Evolutionary conservation across 1,139 yeast species (phyloP).

Genomic region (Hemisphaericaspora subhashii): DNA sequence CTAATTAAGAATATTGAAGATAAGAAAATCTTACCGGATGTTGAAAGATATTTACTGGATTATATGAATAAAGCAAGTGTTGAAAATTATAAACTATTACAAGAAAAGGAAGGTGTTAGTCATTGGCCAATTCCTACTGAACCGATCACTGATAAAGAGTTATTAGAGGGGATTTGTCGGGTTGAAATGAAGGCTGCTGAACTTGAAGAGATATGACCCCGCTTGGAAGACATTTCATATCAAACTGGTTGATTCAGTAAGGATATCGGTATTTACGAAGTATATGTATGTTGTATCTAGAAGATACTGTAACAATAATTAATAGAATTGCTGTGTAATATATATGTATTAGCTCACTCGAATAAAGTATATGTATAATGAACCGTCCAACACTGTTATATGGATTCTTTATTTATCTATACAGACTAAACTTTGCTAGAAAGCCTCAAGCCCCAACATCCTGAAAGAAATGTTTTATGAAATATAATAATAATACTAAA

Average conservation of each 20-base stretch:
- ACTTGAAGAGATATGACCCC: neutral
- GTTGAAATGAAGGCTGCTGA: slow-evolving; percentile 13
- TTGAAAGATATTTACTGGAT: slow-evolving; percentile 20
- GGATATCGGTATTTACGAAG: too few relatives aligned
- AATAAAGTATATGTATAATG: too few relatives aligned
- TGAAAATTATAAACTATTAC: slow-evolving; percentile 11
- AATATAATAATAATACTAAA: slow-evolving; percentile 1
- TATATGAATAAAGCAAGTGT: slow-evolving; percentile 19
- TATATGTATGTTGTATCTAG: too few relatives aligned
- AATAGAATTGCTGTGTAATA: too few relatives aligned
- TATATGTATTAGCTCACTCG: too few relatives aligned
- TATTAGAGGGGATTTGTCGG: slow-evolving; percentile 22
- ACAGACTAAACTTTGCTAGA: too few relatives aligned
- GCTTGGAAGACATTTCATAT: too few relatives aligned
- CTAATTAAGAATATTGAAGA: slow-evolving; percentile 19
- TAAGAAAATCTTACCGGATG: slow-evolving; percentile 17
- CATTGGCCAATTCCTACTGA: slow-evolving; percentile 22
- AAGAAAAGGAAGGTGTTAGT: slow-evolving; percentile 1
- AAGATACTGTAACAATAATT: too few relatives aligned
- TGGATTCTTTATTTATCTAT: too few relatives aligned
- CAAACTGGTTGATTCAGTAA: too few relatives aligned
- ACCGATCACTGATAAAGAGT: slow-evolving; percentile 19
- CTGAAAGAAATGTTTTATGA: neutral
- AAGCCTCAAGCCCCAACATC: neutral
- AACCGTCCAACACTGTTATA: too few relatives aligned